Conservation (phyloP, 371 early-diverging fungal species). For the Rhizopus delemar region DNA sequence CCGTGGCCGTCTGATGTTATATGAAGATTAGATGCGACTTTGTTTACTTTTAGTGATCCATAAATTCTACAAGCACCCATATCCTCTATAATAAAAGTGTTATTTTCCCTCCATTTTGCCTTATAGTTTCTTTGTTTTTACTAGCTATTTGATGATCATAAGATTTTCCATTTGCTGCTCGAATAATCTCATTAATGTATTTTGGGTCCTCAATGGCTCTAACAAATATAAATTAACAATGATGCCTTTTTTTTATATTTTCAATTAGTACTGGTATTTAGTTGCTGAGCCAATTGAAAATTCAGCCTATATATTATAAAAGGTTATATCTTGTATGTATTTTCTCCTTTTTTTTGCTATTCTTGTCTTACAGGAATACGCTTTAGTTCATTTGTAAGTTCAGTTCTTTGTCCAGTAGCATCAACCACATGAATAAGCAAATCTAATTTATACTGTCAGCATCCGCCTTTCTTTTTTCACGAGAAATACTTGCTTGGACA, state of each 20-base stretch:
- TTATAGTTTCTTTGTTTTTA: conserved; percentile 8
- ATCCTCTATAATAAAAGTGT: conserved; percentile 27
- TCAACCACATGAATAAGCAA: conserved; percentile 51
- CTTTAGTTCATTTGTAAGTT: conserved; percentile 42
- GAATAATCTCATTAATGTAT: conserved; percentile 45
- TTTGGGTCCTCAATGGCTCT: conserved; percentile 33
- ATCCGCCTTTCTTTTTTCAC: background rate
- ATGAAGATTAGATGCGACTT: conserved; percentile 87
- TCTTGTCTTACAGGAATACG: conserved; percentile 45
- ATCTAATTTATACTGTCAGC: conserved; percentile 13
- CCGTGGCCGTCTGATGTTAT: conserved; percentile 91
- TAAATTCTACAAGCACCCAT: conserved; percentile 73
- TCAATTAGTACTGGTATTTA: conserved; percentile 29
- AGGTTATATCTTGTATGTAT: background rate
- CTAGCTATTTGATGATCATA: conserved; percentile 41
- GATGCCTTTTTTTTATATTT: background rate
- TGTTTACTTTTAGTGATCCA: conserved; percentile 77
- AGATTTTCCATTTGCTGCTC: conserved; percentile 42
- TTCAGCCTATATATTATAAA: conserved; percentile 34
- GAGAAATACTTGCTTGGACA: conserved; percentile 63
- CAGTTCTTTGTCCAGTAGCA: conserved; percentile 45
- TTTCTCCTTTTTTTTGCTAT: conserved; percentile 2
- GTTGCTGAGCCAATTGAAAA: conserved; percentile 48
- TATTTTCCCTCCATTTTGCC: background rate
- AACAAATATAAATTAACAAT: background rate